Base-by-base conservation (phyloP, 148 eudicot species). In the Linanthus parryae region DNA sequence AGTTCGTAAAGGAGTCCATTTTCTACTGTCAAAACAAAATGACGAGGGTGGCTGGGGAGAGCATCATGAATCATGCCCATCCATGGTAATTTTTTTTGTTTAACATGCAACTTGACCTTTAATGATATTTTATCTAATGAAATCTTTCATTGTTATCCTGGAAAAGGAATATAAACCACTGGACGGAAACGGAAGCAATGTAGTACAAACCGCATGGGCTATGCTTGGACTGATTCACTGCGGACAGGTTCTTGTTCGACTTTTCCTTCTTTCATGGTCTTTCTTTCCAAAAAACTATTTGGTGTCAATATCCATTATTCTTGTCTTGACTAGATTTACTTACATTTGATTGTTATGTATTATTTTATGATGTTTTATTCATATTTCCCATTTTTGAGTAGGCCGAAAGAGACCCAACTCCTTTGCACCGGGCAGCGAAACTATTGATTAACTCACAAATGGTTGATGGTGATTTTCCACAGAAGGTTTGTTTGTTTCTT, bases 401-500 rank as follows among this genome's bases (percentile, higher is more conserved):
- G n/a, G n/a, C n/a, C n/a, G 78, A 78, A 39, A 76, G 92, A 71
- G 83, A 85, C 61, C 84, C 88, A 36, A 43, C 31, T 20, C 88
- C 95, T 48, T 66, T 90, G 62, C 95, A 85, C 50, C 78, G 71
- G 38, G 97, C 95, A 48, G 95, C 95, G 17, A 85, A 64, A 67
- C 60, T 76, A 18, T 58, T 90, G 19, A 83, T 90, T 56, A 85
- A 85, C 72, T 70, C 91, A 26, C 97, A 90, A 62, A 69, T 73
- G 78, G 74, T 76, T 61, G 73, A 85, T 64, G 97, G 97, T 63
- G 97, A 90, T 74, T 90, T 71, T 58, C 97, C 95, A 37, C 97
- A 90, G 48, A 74, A 85, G 92, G 97, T 85, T n/a, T n/a, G n/a
- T n/a, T n/a, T n/a, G n/a, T n/a, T n/a, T n/a, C n/a, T n/a, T n/a